These are phyloP conservation scores for Cercospora sp. DNA, from an alignment of 2,329 filamentous ascomycete species.

Conservation along the genomic window DNA sequence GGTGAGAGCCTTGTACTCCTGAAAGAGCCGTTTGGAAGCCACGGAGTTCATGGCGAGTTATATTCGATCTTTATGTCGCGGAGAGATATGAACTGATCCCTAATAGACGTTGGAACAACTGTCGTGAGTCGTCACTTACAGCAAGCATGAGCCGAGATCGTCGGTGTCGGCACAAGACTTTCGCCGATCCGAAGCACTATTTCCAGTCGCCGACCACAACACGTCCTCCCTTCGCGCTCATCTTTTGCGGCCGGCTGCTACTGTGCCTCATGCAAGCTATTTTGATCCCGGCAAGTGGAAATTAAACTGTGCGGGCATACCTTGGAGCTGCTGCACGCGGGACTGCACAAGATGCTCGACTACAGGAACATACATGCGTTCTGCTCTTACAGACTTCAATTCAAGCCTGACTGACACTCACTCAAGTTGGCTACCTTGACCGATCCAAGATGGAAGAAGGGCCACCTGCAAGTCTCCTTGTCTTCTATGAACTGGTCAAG, in stretches of 20 bases:
- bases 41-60: conserved; percentile 43
- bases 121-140: not conserved
- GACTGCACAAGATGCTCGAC: not conserved
- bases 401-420: too few relatives aligned
- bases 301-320: too few relatives aligned
- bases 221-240: not conserved
- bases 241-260: not conserved
- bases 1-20: conserved; percentile 92
- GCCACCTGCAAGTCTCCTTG: not conserved
- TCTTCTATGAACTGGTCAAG: not conserved
- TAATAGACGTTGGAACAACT: not conserved
- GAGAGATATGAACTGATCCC: too few relatives aligned
- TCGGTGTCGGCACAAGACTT: not conserved
- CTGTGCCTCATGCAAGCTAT: not conserved
- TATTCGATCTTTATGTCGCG: not conserved
- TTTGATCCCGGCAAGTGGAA: not conserved
- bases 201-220: not conserved
- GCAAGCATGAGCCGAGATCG: not conserved
- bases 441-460: not conserved
- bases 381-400: not conserved
- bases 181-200: not conserved
- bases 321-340: not conserved
- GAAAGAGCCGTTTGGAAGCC: conserved; percentile 77
- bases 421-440: too few relatives aligned
- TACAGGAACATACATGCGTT: not conserved